Percentiles rank a stretch among this genome's conserved stretches.
Evolutionary conservation across 305 asterid species (phyloP).

Genomic region (Fraxinus xanthoxyloides): DNA sequence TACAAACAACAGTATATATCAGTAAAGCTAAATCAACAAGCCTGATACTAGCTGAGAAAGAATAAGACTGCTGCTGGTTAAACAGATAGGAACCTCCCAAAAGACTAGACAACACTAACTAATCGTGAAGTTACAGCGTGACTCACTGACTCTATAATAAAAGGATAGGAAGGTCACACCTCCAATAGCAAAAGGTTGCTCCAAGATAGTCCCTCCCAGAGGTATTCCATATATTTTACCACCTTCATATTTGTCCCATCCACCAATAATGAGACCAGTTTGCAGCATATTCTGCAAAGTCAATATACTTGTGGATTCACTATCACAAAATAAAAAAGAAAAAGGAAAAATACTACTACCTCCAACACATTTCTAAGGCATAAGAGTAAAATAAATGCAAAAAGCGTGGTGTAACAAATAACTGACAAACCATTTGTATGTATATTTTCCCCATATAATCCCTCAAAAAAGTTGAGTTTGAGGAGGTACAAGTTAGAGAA

Average conservation of each 20-base stretch:
- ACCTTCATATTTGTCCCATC: slow-evolving; percentile 98
- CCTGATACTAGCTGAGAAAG: not conserved
- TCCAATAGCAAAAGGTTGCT: slow-evolving; percentile 92
- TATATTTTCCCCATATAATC: not conserved
- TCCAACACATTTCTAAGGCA: slow-evolving; percentile 15
- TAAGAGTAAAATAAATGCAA: not conserved
- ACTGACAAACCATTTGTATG: not conserved
- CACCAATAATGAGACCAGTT: slow-evolving; percentile 96
- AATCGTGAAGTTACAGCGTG: not conserved
- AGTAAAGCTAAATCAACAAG: not conserved
- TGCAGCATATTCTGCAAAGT: slow-evolving; percentile 53
- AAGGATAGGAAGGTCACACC: slow-evolving; percentile 44
- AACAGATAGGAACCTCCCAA: slow-evolving; percentile 6
- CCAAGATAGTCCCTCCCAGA: slow-evolving; percentile 83
- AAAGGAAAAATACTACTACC: not conserved
- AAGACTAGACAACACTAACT: not conserved
- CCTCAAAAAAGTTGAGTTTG: not conserved
- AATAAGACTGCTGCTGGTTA: not conserved
- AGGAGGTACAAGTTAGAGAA: not conserved
- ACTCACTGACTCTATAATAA: not conserved
- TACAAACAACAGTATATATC: not conserved
- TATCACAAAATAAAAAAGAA: not conserved
- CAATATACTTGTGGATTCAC: not conserved
- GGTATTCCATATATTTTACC: slow-evolving; percentile 94
- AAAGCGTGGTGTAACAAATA: not conserved